Conservation (phyloP, 441 rosid genomes). For the Caryocar brasiliense region DNA sequence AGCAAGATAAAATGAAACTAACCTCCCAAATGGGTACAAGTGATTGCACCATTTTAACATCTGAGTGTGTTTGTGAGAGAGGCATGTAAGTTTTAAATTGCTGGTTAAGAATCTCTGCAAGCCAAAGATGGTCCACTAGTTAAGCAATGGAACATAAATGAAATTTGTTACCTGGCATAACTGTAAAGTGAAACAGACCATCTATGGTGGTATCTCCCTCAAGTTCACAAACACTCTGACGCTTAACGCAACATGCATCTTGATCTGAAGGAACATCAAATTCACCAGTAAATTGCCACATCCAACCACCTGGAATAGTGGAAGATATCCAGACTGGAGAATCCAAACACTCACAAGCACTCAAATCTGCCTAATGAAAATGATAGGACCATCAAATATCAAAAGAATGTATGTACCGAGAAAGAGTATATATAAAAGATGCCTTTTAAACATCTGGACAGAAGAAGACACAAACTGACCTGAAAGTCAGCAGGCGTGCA, state of each 20-base stretch:
- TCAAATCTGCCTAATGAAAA: conserved; percentile 54
- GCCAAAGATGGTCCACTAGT: conserved; percentile 9
- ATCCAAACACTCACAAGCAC: conserved; percentile 28
- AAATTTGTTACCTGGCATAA: neutral
- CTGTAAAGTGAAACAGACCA: conserved; percentile 39
- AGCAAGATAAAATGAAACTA: conserved; percentile 10
- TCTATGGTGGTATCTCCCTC: conserved; percentile 78
- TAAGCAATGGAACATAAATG: conserved; percentile 7
- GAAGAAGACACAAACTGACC: conserved; percentile 27
- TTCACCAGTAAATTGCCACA: conserved; percentile 48
- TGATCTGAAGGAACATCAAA: conserved; percentile 34
- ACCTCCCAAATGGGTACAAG: conserved; percentile 99
- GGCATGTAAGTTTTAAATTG: conserved; percentile 51
- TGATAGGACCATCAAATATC: too few relatives aligned
- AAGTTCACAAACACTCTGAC: conserved; percentile 81
- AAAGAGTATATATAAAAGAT: neutral
- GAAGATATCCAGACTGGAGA: conserved; percentile 64
- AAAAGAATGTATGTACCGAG: neutral
- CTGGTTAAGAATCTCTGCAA: conserved; percentile 77
- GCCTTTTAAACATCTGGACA: neutral
- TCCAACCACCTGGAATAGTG: conserved; percentile 75
- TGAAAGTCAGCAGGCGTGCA: conserved; percentile 29
- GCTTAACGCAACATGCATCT: conserved; percentile 30
- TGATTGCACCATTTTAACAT: conserved; percentile 90
- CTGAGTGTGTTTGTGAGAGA: conserved; percentile 65